Evolutionary conservation across 108 stramenopile genomes (phyloP).

Genomic region (Cyclotella baltica): DNA sequence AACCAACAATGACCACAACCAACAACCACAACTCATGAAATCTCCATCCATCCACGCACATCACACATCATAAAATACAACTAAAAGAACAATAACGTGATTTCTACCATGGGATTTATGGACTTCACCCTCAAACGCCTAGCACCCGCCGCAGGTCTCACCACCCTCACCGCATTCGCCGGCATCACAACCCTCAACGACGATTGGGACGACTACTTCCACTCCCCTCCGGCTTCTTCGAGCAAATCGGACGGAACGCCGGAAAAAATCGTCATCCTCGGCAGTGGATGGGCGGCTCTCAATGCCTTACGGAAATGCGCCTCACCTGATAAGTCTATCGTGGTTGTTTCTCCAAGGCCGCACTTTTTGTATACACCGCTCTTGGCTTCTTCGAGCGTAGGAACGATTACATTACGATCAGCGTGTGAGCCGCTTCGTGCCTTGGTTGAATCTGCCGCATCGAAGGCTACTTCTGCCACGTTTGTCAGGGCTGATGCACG

Average conservation of each 20-base stretch:
- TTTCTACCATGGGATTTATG: constrained; percentile 25
- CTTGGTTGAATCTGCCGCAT: constrained; percentile 38
- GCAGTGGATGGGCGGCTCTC: constrained; percentile 43
- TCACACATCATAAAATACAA: too few species aligned
- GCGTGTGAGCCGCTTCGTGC: constrained; percentile 72
- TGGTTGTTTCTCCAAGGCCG: constrained; percentile 43
- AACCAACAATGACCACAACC: background rate
- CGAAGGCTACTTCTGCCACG: constrained; percentile 12
- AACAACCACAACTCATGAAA: background rate
- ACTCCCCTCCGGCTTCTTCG: background rate
- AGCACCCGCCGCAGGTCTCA: constrained; percentile 18
- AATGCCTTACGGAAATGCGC: constrained; percentile 31
- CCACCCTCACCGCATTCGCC: constrained; percentile 14
- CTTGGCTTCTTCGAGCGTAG: constrained; percentile 70
- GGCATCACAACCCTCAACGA: constrained; percentile 35
- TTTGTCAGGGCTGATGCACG: constrained; percentile 68
- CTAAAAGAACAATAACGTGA: background rate
- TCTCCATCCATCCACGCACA: background rate
- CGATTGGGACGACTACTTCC: constrained; percentile 41
- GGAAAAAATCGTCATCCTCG: constrained; percentile 43
- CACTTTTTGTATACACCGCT: constrained; percentile 70
- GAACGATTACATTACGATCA: constrained; percentile 69
- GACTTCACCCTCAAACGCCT: constrained; percentile 30
- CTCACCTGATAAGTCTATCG: constrained; percentile 23
- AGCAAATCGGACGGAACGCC: background rate